These are phyloP conservation scores for Zymoseptoria brevis DNA, from an alignment of 2,329 filamentous ascomycete genomes.

Conservation along the genomic window DNA sequence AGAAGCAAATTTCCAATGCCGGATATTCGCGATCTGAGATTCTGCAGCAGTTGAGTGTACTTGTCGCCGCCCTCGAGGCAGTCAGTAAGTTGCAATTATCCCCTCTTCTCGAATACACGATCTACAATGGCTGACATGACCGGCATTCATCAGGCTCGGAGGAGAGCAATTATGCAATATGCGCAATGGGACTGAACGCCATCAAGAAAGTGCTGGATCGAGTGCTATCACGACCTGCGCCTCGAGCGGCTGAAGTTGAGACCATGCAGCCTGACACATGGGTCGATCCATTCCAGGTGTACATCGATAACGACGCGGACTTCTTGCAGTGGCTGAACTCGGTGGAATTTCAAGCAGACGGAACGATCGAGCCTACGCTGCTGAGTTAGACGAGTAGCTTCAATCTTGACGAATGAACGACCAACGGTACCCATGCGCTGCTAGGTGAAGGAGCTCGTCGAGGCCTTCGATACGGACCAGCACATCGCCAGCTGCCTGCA, in stretches of 20 bases:
- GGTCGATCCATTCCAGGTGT: conserved; percentile 7
- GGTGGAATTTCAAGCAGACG: conserved; percentile 11
- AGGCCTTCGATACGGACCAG: neutral
- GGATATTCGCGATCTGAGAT: conserved; percentile 12
- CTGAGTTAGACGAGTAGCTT: neutral
- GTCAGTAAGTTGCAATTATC: neutral
- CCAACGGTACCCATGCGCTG: neutral
- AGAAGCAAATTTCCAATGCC: conserved; percentile 6
- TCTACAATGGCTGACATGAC: neutral
- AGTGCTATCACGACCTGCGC: conserved; percentile 7
- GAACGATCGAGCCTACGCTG: neutral
- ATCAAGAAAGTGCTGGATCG: conserved; percentile 16
- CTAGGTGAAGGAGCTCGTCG: neutral
- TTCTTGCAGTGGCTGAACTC: conserved; percentile 16
- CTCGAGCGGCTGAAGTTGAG: neutral
- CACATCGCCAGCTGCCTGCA: neutral
- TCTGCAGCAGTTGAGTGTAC: conserved; percentile 14
- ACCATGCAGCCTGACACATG: neutral
- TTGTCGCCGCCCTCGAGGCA: conserved; percentile 11
- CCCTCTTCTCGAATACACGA: neutral
- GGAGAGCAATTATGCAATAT: conserved; percentile 14
- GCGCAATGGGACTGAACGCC: conserved; percentile 14
- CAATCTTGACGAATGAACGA: neutral
- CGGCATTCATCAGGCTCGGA: conserved; percentile 4
- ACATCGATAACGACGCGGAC: conserved; percentile 15